phyloP scores from a whole-genome alignment of 305 asterid species.

The Fraxinus xanthoxyloides region DNA sequence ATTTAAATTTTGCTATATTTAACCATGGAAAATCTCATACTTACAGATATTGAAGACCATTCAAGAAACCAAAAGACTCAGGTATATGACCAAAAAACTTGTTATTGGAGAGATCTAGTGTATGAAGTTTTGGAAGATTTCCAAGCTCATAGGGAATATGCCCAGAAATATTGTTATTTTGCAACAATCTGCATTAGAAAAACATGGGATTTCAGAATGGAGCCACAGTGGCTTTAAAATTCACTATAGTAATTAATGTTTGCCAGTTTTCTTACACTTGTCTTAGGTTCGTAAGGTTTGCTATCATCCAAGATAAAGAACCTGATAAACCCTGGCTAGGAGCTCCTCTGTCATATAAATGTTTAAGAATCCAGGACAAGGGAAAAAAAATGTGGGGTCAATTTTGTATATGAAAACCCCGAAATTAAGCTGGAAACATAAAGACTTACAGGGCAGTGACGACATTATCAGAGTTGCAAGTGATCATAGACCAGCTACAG shows the following conservation, averaged over 20 bases:
- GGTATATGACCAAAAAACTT: slow-evolving; percentile 64
- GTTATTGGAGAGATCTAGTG: slow-evolving; percentile 86
- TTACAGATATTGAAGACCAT: slow-evolving; percentile 76
- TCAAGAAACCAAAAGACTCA: slow-evolving; percentile 60
- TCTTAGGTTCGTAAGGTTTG: slow-evolving; percentile 86
- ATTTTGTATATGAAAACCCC: not conserved
- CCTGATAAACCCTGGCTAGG: slow-evolving; percentile 97
- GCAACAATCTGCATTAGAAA: slow-evolving; percentile 55
- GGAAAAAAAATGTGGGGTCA: not conserved
- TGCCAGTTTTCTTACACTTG: slow-evolving; percentile 63
- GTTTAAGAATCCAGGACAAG: slow-evolving; percentile 10
- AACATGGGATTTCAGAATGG: not conserved
- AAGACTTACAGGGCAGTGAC: slow-evolving; percentile 68
- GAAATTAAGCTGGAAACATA: not conserved
- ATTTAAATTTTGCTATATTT: not conserved
- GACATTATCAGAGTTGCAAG: slow-evolving; percentile 80
- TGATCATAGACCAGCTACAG: slow-evolving; percentile 95
- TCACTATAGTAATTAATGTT: not conserved
- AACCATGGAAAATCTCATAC: slow-evolving; percentile 16
- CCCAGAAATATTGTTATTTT: slow-evolving; percentile 80
- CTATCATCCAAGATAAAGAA: slow-evolving; percentile 65
- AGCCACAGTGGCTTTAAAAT: not conserved
- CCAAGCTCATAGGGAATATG: slow-evolving; percentile 78
- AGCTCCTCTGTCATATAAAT: slow-evolving; percentile 48
- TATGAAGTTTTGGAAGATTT: slow-evolving; percentile 69